A percentile compares a stretch with the other conserved stretches of the same genome.
These are phyloP conservation scores for Hsuehochloa calcarea DNA, from an alignment of 176 grass and related monocot species.

Conservation along the genomic window DNA sequence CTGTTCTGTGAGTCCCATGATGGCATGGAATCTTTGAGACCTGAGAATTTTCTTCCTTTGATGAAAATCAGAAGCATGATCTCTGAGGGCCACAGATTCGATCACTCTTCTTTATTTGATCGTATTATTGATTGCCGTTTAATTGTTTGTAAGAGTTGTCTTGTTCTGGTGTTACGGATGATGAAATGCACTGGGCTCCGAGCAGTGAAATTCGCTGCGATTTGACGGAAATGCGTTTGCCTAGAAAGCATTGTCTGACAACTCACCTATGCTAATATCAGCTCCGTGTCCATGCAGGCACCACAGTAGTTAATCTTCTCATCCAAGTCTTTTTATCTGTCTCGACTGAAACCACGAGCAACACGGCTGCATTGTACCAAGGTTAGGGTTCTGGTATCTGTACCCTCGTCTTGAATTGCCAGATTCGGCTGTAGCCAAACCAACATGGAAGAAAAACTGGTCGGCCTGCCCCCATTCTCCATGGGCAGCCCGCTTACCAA, in stretches of 20 bases:
- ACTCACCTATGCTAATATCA: background rate
- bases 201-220: constrained; percentile 45
- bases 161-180: constrained; percentile 26
- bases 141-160: background rate
- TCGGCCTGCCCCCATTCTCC: constrained; percentile 27
- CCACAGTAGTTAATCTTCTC: accelerated
- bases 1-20: constrained; percentile 47
- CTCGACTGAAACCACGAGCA: background rate
- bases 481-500: constrained; percentile 56
- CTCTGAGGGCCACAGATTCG: constrained; percentile 47
- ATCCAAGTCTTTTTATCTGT: background rate
- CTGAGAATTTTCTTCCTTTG: constrained; percentile 69
- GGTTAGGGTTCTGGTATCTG: constrained; percentile 14
- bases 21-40: constrained; percentile 99
- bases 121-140: background rate
- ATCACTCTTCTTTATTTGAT: background rate
- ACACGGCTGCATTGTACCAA: constrained; percentile 53
- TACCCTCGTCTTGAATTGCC: constrained; percentile 48
- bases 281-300: background rate
- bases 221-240: constrained; percentile 84
- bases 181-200: constrained; percentile 97
- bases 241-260: constrained; percentile 96
- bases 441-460: constrained; percentile 56
- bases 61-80: constrained; percentile 76
- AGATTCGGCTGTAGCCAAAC: constrained; percentile 47